Percentiles rank a stretch among this genome's conserved stretches.
Conservation (phyloP, 192 early-diverging fungal genomes). For the Lunasporangiospora selenospora region DNA sequence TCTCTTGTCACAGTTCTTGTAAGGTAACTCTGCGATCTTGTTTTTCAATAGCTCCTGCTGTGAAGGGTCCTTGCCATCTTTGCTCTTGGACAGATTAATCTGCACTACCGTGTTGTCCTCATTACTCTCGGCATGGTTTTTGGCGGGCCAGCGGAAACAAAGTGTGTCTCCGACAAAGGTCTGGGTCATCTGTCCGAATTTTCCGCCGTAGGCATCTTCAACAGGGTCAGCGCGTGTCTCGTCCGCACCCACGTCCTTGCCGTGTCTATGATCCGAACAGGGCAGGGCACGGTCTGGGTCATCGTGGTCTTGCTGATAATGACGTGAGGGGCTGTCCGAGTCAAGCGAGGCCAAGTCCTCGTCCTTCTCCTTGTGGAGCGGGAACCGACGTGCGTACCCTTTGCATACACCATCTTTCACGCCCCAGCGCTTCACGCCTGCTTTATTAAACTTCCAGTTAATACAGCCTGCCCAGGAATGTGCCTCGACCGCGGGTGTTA, state of each 20-base stretch:
- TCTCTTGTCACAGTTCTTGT: slow-evolving; percentile 24
- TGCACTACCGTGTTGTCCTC: slow-evolving; percentile 7
- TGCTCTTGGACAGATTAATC: slow-evolving; percentile 11
- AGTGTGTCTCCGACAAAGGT: slow-evolving; percentile 3
- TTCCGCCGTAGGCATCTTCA: slow-evolving; percentile 1
- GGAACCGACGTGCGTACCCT: slow-evolving; percentile 27
- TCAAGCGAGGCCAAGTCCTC: slow-evolving; percentile 29
- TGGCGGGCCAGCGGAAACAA: slow-evolving; percentile 33
- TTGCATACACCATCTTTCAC: slow-evolving; percentile 15
- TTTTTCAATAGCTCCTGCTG: slow-evolving; percentile 11
- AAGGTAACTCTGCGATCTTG: background rate
- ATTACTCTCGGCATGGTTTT: slow-evolving; percentile 18
- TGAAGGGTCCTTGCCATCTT: slow-evolving; percentile 2
- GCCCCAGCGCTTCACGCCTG: too few relatives aligned
- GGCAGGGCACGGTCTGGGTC: background rate
- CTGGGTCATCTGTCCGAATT: slow-evolving; percentile 8
- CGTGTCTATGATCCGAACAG: slow-evolving; percentile 15
- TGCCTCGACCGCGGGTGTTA: slow-evolving; percentile 6
- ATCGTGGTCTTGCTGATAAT: slow-evolving; percentile 23
- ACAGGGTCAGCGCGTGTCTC: slow-evolving; percentile 12
- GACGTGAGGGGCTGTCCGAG: slow-evolving; percentile 10
- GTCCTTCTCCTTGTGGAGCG: background rate
- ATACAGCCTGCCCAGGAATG: slow-evolving; percentile 35
- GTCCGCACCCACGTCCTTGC: slow-evolving; percentile 9
- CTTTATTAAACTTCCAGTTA: slow-evolving; percentile 16